These are phyloP conservation scores for Bruguiera gymnorhiza DNA, from an alignment of 345 rosid genomes.

Conservation along the genomic window DNA sequence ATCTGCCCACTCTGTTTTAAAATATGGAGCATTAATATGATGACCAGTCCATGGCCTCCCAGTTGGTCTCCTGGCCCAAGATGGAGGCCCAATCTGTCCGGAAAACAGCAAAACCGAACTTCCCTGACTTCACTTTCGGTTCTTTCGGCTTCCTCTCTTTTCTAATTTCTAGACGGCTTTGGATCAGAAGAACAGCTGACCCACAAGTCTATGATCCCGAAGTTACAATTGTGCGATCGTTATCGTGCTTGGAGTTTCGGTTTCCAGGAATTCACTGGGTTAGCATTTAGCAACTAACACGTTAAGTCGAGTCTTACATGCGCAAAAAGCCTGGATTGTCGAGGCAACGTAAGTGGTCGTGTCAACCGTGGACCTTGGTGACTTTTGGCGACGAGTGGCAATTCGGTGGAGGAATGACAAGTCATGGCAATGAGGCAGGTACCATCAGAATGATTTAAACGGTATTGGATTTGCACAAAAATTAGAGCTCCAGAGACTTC, in stretches of 20 bases:
- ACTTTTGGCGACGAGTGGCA: slow-evolving; percentile 5
- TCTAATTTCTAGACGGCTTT: background rate
- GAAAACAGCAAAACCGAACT: background rate
- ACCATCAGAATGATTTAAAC: background rate
- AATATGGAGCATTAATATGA: background rate
- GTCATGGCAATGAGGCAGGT: slow-evolving; percentile 12
- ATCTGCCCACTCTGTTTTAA: background rate
- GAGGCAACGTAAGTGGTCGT: background rate
- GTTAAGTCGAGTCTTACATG: background rate
- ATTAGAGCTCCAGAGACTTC: slow-evolving; percentile 20
- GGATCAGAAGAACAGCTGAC: background rate
- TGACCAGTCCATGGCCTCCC: background rate
- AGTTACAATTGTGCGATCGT: background rate
- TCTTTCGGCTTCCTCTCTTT: background rate
- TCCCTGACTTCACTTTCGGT: background rate
- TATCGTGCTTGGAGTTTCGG: background rate
- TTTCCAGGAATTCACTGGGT: no score
- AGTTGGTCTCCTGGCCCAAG: slow-evolving; percentile 7
- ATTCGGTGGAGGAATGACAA: slow-evolving; percentile 8
- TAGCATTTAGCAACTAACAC: background rate
- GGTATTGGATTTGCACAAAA: background rate
- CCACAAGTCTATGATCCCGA: no score
- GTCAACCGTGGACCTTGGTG: background rate
- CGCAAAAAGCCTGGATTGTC: background rate
- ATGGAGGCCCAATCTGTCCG: background rate